A percentile compares a stretch with the other conserved stretches of the same genome.
Conservation (phyloP, 176 grass and related monocot species). For the Pontederia paniculata region DNA sequence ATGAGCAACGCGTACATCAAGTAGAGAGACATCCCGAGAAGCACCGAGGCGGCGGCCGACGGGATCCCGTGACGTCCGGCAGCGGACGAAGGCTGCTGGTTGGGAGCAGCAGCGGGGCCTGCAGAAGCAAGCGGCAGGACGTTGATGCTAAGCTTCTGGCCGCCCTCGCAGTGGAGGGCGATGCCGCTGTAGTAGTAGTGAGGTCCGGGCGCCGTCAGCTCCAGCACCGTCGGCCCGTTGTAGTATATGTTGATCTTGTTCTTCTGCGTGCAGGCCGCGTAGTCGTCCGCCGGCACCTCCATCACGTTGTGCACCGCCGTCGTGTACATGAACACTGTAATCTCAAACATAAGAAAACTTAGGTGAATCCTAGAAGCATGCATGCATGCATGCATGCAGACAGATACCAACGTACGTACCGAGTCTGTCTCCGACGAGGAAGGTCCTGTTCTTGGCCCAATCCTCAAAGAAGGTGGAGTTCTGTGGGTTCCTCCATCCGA, state of each 20-base stretch:
- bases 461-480: constrained; percentile 68
- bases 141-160: constrained; percentile 55
- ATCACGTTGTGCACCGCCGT: constrained; percentile 57
- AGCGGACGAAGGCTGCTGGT: too few species aligned
- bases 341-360: too few species aligned
- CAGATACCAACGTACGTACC: constrained; percentile 21
- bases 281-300: background rate
- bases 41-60: too few species aligned
- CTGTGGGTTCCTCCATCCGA: constrained; percentile 60
- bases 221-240: constrained; percentile 47
- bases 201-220: constrained; percentile 39
- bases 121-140: constrained; percentile 17
- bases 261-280: constrained; percentile 33
- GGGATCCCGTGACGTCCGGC: too few species aligned
- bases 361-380: too few species aligned
- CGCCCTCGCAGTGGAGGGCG: constrained; percentile 74
- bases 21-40: too few species aligned
- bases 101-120: too few species aligned
- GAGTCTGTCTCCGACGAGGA: constrained; percentile 58
- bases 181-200: constrained; percentile 72
- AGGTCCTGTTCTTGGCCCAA: constrained; percentile 38
- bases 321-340: constrained; percentile 65
- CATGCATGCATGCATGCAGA: background rate
- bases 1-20: too few species aligned
- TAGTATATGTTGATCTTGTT: constrained; percentile 34